Percentiles rank a stretch among this genome's conserved stretches.
phyloP scores from a whole-genome alignment of 2,329 filamentous ascomycete species.

The Zymoseptoria crescenta region DNA sequence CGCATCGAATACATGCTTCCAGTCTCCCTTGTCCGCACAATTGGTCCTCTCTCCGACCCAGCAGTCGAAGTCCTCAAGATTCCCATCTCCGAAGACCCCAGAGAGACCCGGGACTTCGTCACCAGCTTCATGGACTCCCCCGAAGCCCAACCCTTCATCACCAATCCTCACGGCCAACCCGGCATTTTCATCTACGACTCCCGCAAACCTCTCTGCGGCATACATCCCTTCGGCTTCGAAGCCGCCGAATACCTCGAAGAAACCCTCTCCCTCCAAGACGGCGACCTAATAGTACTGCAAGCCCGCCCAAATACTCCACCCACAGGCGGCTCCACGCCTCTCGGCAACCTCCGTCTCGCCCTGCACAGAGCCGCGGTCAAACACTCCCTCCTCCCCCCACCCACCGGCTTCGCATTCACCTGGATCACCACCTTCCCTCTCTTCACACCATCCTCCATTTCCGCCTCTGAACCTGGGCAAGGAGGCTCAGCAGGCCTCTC shows the following conservation, averaged over 20 bases:
- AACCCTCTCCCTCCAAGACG: constrained; percentile 51
- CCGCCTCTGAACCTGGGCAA: constrained; percentile 64
- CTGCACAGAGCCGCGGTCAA: constrained; percentile 63
- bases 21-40: constrained; percentile 62
- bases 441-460: constrained; percentile 59
- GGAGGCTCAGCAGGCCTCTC: constrained; percentile 72
- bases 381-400: constrained; percentile 47
- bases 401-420: constrained; percentile 56
- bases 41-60: constrained; percentile 60
- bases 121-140: constrained; percentile 62
- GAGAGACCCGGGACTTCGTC: constrained; percentile 55
- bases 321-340: constrained; percentile 61
- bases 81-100: constrained; percentile 46
- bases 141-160: constrained; percentile 49
- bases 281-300: constrained; percentile 75
- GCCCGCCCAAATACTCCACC: constrained; percentile 60
- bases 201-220: constrained; percentile 64
- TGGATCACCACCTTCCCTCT: constrained; percentile 92
- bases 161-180: constrained; percentile 69
- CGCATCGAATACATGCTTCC: constrained; percentile 57
- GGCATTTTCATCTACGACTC: constrained; percentile 70
- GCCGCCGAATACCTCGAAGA: constrained; percentile 53
- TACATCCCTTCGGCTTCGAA: constrained; percentile 70
- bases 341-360: constrained; percentile 65
- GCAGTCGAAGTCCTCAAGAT: constrained; percentile 70